phyloP scores from a whole-genome alignment of 768 basidiomycete species.

The Rhizopogon vulgaris region DNA sequence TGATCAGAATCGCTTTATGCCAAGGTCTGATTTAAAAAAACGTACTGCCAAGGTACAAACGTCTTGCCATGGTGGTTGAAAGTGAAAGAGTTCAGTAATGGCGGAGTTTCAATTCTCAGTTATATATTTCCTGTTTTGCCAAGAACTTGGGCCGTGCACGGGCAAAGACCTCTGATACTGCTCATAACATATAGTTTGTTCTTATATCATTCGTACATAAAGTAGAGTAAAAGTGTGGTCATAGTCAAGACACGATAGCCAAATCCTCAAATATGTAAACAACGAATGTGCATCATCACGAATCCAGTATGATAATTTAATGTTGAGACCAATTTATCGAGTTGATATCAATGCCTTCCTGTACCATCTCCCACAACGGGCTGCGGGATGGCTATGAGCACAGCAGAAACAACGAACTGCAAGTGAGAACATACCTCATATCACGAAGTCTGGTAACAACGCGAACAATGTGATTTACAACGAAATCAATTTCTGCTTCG shows the following conservation, averaged over 20 bases:
- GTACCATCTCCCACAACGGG: slow-evolving; percentile 99
- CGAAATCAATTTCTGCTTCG: slow-evolving; percentile 93
- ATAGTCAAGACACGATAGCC: not conserved
- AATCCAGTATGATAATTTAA: slow-evolving; percentile 20
- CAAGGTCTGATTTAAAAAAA: slow-evolving; percentile 4
- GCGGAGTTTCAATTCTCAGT: slow-evolving; percentile 25
- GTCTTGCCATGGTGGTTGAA: slow-evolving; percentile 60
- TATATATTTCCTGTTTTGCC: slow-evolving; percentile 2
- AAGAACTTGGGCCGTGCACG: slow-evolving; percentile 27
- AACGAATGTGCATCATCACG: not conserved
- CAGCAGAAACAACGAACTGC: slow-evolving; percentile 5
- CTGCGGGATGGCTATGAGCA: slow-evolving; percentile 30
- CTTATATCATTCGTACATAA: slow-evolving; percentile 8
- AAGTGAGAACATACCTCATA: slow-evolving; percentile 61
- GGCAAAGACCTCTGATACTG: slow-evolving; percentile 16
- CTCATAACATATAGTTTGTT: not conserved
- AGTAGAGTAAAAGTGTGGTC: slow-evolving; percentile 1
- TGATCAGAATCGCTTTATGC: slow-evolving; percentile 1
- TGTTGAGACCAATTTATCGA: slow-evolving; percentile 89
- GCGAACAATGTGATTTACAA: slow-evolving; percentile 77
- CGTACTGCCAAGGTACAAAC: slow-evolving; percentile 83
- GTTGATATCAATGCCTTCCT: slow-evolving; percentile 95
- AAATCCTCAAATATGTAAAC: not conserved
- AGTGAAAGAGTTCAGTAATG: slow-evolving; percentile 21
- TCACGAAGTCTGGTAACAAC: slow-evolving; percentile 88